A percentile compares a stretch with the other conserved stretches of the same genome.
Conservation (phyloP, 352 stramenopile genomes). For the Globisporangium megalacanthum region DNA sequence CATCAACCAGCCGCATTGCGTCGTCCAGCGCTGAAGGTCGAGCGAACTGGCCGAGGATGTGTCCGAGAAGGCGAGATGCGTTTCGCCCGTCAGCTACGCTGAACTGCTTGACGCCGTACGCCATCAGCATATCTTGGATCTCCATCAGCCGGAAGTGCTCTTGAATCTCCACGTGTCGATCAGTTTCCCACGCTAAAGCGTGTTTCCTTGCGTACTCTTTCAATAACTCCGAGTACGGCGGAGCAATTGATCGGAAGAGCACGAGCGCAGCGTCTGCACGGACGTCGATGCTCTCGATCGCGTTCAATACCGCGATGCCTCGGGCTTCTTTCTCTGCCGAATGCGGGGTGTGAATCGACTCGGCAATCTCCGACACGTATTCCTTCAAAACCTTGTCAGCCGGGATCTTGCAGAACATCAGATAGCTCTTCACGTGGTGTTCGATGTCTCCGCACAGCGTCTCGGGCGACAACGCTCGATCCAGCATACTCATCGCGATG, state of each 20-base stretch:
- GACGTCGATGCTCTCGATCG: constrained; percentile 23
- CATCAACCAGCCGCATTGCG: constrained; percentile 56
- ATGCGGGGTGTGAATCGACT: constrained; percentile 23
- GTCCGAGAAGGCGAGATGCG: constrained; percentile 39
- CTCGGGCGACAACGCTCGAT: constrained; percentile 34
- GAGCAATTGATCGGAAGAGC: constrained; percentile 33
- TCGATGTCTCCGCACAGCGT: constrained; percentile 29
- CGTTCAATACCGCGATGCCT: constrained; percentile 25
- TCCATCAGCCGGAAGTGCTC: constrained; percentile 67
- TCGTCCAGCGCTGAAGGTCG: constrained; percentile 42
- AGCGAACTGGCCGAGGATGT: constrained; percentile 53
- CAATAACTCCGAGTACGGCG: constrained; percentile 49
- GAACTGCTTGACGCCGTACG: constrained; percentile 53
- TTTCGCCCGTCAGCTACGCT: constrained; percentile 43
- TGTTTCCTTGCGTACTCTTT: constrained; percentile 38
- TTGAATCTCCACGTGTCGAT: constrained; percentile 42
- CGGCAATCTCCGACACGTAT: constrained; percentile 37
- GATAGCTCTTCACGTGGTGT: constrained; percentile 41
- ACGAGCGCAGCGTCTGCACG: constrained; percentile 27
- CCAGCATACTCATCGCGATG: constrained; percentile 76
- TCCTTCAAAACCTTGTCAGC: constrained; percentile 41
- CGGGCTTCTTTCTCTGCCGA: constrained; percentile 20
- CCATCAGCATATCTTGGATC: constrained; percentile 69
- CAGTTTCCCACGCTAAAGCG: constrained; percentile 32
- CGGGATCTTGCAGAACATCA: constrained; percentile 29